Evolutionary conservation across 2,329 filamentous ascomycete genomes (phyloP), one percentile per base, ranked within the genome.

Genomic region (Colletotrichum spaethianum): DNA sequence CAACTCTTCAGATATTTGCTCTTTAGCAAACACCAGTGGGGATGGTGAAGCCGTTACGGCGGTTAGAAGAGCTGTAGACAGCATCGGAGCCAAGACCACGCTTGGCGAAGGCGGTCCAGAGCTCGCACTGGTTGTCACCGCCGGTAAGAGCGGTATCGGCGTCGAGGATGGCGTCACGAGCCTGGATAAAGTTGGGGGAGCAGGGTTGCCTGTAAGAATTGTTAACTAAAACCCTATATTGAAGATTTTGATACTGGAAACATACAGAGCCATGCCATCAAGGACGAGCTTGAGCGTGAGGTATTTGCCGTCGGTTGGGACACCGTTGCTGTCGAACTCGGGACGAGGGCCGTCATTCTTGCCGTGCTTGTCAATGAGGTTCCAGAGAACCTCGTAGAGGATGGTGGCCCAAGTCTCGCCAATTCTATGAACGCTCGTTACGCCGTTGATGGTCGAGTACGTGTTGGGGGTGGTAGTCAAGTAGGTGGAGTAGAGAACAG

Each of bases 61-160:
- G 77, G 68, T 70, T 74, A n/a, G 46, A 56, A 26, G 72, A 63
- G 71, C 75, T 76, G 59, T 81, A 83, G 48, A 56, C 75, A 6
- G 84, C 84, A 16, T 78, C 77, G 0, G 74, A 66, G 44, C 88
- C 88, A 3, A 90, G 77, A n/a, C 88, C 88, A 57, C 88, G 81
- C 84, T 89, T 90, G 1, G 88, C 87, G 75, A 90, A 90, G 0
- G 76, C 88, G 18, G 75, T 86, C 88, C 88, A 90, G 70, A 90
- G 79, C 74, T 83, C 82, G 64, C 88, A 90, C 16, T 75, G 70
- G 77, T 90, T 90, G 14, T 75, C 77, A 2, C 87, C 88, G 1
- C 82, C 83, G 1, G 88, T 90, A 11, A 90, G 80, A 4, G 83
- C 83, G 42, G 78, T 78, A 76, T 90, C 88, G 0, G 88, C 88